Evolutionary conservation across 1,139 yeast species (phyloP), one percentile per base, ranked within the genome.

Genomic region (Geotrichum histeridarum): DNA sequence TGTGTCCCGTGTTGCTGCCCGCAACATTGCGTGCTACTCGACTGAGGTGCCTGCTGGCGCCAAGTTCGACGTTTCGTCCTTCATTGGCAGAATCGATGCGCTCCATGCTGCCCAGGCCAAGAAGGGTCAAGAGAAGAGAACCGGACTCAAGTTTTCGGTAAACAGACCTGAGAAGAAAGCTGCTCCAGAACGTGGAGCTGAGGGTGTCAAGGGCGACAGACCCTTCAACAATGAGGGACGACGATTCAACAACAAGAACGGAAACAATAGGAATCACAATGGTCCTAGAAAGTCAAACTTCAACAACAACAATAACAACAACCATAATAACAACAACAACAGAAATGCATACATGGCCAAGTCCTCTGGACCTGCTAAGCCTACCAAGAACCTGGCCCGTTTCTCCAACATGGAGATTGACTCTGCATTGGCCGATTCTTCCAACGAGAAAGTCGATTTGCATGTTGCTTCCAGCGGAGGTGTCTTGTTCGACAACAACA

Each of bases 71-170:
- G 62, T 67, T 39, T 54, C 61, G 45, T 55, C 62, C 27, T 65
- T 60, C 55, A 59, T 67, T 49, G 61, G 56, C 46, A 60, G 69
- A 32, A 67, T 67, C 55, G 65, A 63, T 48, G 63, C 64, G 12
- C 57, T 66, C 48, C 61, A 64, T 47, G 64, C 61, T 49, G 60
- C 57, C 37, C 62, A 61, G 53, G 58, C 55, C 46, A 52, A 54
- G 45, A 56, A 57, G 45, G 56, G 55, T 15, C 60, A 60, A 9
- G 32, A 50, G 22, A 15, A 41, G 50, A 38, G 42, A 31, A 30
- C 36, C 38, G 36, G 46, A 12, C 30, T 42, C 35, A 45, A 47
- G 14, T 48, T 39, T 18, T 36, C 37, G 38, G 37, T 43, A 17
- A 17, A 31, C 9, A 14, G 44, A 6, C 15, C 27, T 18, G 17